phyloP scores from a whole-genome alignment of 2,329 filamentous ascomycete species.

The Chaetomium sp. region DNA sequence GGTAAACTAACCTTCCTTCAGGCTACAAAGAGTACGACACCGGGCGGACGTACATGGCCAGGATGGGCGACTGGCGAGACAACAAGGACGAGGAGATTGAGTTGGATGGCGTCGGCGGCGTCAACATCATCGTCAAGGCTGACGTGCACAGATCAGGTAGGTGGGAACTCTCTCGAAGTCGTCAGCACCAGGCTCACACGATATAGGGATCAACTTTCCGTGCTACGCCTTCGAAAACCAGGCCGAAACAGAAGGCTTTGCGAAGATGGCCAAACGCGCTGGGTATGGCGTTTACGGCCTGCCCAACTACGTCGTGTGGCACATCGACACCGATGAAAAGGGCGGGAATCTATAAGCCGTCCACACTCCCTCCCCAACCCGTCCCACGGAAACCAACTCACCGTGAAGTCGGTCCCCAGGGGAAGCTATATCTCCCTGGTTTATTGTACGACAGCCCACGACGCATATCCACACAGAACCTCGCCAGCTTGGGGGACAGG shows the following conservation, averaged over 20 bases:
- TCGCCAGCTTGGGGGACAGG: constrained; percentile 25
- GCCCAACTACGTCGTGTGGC: constrained; percentile 98
- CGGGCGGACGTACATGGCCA: constrained; percentile 84
- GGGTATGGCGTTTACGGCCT: constrained; percentile 90
- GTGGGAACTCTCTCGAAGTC: not conserved
- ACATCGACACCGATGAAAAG: constrained; percentile 96
- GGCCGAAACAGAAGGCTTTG: constrained; percentile 97
- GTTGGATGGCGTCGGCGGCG: constrained; percentile 93
- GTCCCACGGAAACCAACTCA: not conserved
- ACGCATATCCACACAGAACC: constrained; percentile 28
- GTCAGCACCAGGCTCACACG: constrained; percentile 2
- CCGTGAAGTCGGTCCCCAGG: constrained; percentile 10
- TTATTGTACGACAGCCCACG: constrained; percentile 28
- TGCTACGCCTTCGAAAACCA: constrained; percentile 97
- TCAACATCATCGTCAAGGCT: constrained; percentile 96
- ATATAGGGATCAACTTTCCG: constrained; percentile 90
- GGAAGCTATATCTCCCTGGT: not conserved
- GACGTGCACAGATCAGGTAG: constrained; percentile 92
- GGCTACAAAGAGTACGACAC: constrained; percentile 94
- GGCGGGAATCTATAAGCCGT: constrained; percentile 66
- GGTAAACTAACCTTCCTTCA: constrained; percentile 40
- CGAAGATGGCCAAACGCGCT: constrained; percentile 96
- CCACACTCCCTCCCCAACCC: not conserved
- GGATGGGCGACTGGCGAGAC: constrained; percentile 87
- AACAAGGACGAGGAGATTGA: constrained; percentile 91